Evolutionary conservation across 352 stramenopile species (phyloP).

Genomic region (Plasmopara muralis): DNA sequence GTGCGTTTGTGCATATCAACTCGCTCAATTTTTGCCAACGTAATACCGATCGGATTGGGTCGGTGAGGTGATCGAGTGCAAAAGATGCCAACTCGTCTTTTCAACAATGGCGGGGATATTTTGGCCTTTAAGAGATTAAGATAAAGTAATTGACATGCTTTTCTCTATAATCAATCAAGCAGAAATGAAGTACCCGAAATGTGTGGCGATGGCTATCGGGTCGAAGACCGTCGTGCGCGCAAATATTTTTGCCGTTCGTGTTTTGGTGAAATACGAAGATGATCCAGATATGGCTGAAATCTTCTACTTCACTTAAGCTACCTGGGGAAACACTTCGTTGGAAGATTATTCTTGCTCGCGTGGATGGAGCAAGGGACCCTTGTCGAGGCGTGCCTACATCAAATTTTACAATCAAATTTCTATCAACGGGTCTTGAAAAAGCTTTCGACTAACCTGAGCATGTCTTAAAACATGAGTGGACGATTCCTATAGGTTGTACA

Average conservation of each 20-base stretch:
- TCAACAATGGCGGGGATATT: slow-evolving; percentile 59
- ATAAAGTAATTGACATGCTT: not conserved
- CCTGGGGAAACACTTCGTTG: slow-evolving; percentile 75
- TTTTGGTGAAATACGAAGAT: slow-evolving; percentile 88
- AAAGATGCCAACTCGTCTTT: slow-evolving; percentile 90
- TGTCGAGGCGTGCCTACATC: slow-evolving; percentile 72
- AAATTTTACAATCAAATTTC: not conserved
- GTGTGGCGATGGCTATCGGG: slow-evolving; percentile 72
- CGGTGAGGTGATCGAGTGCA: slow-evolving; percentile 95
- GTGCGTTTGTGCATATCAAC: slow-evolving; percentile 51
- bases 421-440: not conserved
- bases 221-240: slow-evolving; percentile 52
- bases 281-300: slow-evolving; percentile 87
- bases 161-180: too few species aligned
- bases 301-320: slow-evolving; percentile 56
- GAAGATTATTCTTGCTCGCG: slow-evolving; percentile 63
- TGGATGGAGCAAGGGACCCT: slow-evolving; percentile 66
- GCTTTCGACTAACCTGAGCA: slow-evolving; percentile 33
- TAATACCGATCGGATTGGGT: slow-evolving; percentile 94
- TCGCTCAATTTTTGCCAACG: slow-evolving; percentile 80
- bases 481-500: slow-evolving; percentile 67
- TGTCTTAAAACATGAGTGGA: slow-evolving; percentile 74
- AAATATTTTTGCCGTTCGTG: slow-evolving; percentile 80
- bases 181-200: slow-evolving; percentile 28
- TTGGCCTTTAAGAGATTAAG: slow-evolving; percentile 37